Evolutionary conservation across 345 rosid species (phyloP).

Genomic region (Pistacia vera): DNA sequence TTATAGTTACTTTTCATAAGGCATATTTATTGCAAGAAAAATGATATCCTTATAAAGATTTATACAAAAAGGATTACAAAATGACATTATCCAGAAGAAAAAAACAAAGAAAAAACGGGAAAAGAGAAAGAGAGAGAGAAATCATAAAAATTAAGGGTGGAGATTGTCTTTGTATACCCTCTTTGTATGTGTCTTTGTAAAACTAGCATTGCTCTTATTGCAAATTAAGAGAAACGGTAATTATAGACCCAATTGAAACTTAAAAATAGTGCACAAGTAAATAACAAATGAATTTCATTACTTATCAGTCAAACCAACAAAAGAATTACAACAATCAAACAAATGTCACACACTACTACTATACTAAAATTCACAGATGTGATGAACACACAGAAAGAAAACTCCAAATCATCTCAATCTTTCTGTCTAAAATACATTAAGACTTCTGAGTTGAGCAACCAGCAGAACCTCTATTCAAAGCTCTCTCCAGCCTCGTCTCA

Average conservation of each 20-base stretch:
- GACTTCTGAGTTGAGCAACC: constrained; percentile 3
- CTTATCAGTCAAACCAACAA: constrained; percentile 7
- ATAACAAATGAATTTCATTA: constrained; percentile 15
- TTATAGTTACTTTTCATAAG: too few relatives aligned
- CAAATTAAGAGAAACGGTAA: too few relatives aligned
- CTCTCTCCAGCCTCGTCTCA: constrained; percentile 92
- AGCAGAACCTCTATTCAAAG: constrained; percentile 52
- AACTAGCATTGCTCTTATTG: too few relatives aligned
- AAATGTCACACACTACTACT: not conserved
- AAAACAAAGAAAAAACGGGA: too few relatives aligned
- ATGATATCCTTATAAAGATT: too few relatives aligned
- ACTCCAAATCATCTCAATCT: constrained; percentile 3
- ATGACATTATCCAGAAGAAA: too few relatives aligned
- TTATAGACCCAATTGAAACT: not conserved
- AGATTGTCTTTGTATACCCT: too few relatives aligned
- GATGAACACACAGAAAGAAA: not conserved
- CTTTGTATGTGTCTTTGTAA: too few relatives aligned
- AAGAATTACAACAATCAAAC: constrained; percentile 13
- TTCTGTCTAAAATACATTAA: not conserved
- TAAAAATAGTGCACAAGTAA: not conserved
- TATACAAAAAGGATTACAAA: too few relatives aligned
- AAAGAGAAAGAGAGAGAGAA: too few relatives aligned
- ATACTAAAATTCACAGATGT: constrained; percentile 7
- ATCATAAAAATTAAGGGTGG: too few relatives aligned
- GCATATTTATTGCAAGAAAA: too few relatives aligned